Conservation (phyloP, 169 alveolate species). For the Plasmodium fragile region DNA sequence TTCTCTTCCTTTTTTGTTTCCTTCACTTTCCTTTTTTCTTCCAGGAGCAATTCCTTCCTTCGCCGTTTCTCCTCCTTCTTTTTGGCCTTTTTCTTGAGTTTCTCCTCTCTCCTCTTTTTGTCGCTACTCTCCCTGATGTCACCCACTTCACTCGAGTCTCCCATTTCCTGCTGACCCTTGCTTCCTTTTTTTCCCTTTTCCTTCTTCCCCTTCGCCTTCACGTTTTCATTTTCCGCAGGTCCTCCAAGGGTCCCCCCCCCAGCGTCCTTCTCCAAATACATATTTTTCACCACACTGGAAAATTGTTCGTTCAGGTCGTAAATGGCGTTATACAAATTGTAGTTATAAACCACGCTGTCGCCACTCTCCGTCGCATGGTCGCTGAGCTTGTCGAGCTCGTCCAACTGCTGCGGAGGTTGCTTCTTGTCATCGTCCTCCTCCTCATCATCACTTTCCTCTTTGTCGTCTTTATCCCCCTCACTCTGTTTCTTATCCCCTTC, state of each 20-base stretch:
- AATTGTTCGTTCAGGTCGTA: conserved; percentile 45
- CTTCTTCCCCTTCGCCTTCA: not conserved
- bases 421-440: not conserved
- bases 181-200: not conserved
- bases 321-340: conserved; percentile 39
- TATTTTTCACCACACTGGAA: conserved; percentile 58
- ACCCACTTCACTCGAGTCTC: not conserved
- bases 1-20: not conserved
- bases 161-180: not conserved
- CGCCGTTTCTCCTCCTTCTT: conserved; percentile 4
- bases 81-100: not conserved
- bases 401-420: not conserved
- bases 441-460: not conserved
- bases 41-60: not conserved
- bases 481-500: not conserved
- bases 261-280: not conserved
- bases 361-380: conserved; percentile 30
- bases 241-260: not conserved
- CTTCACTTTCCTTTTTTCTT: not conserved
- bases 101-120: not conserved
- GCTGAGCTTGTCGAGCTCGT: not conserved
- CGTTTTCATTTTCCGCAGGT: conserved; percentile 1
- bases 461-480: not conserved
- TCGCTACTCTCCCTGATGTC: not conserved
- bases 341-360: conserved; percentile 66